Evolutionary conservation across 2,329 filamentous ascomycete species (phyloP).

Genomic region (Rutstroemia sp.): DNA sequence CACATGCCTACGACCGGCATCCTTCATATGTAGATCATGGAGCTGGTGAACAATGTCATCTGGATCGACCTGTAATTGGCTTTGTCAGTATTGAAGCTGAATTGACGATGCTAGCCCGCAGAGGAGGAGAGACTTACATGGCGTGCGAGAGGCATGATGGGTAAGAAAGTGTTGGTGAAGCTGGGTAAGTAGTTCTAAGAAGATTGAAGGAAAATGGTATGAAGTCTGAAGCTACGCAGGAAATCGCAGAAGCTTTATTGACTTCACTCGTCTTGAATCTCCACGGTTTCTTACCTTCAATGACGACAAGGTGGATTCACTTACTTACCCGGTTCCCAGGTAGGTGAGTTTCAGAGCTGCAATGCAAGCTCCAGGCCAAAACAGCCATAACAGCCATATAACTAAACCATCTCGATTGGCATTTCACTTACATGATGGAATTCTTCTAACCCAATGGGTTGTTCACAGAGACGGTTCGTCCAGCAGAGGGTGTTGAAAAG

Average conservation of each 20-base stretch:
- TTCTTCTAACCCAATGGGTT: not conserved
- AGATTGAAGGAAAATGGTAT: not conserved
- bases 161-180: not conserved
- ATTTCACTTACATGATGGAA: not conserved
- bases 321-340: not conserved
- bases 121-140: constrained; percentile 32
- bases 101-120: not conserved
- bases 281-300: not conserved
- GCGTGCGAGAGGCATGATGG: constrained; percentile 41
- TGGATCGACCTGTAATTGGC: constrained; percentile 40
- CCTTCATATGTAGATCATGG: constrained; percentile 36
- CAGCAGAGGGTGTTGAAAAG: not conserved
- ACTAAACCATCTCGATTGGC: not conserved
- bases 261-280: not conserved
- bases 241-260: not conserved
- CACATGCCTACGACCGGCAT: constrained; percentile 29
- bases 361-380: not conserved
- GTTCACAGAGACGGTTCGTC: not conserved
- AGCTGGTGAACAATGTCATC: constrained; percentile 48
- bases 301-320: not conserved
- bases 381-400: not conserved
- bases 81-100: not conserved
- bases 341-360: not conserved
- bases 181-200: not conserved
- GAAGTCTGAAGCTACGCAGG: not conserved